These are phyloP conservation scores for Aspergillus novofumigatus DNA, from an alignment of 2,329 filamentous ascomycete genomes.

Conservation along the genomic window DNA sequence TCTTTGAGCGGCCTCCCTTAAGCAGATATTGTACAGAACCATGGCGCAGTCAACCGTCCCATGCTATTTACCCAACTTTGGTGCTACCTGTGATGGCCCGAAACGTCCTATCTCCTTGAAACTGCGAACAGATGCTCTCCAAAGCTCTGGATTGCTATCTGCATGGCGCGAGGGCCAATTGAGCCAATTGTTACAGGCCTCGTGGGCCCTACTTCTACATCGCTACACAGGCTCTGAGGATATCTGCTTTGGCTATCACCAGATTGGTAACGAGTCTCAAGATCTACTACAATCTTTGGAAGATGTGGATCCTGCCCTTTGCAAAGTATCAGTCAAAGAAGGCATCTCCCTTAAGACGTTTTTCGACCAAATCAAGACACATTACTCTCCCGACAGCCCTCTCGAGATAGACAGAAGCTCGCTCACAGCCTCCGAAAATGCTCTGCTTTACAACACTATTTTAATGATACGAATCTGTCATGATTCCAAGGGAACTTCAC, in stretches of 20 bases:
- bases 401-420: constrained; percentile 8
- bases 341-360: constrained; percentile 24
- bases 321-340: constrained; percentile 27
- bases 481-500: constrained; percentile 15
- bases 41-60: constrained; percentile 27
- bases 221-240: constrained; percentile 46
- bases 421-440: constrained; percentile 9
- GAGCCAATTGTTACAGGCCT: constrained; percentile 34
- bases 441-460: constrained; percentile 33
- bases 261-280: constrained; percentile 20
- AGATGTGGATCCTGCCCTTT: constrained; percentile 14
- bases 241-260: constrained; percentile 45
- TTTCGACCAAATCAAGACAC: constrained; percentile 23
- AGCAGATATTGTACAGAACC: constrained; percentile 7
- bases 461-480: constrained; percentile 32
- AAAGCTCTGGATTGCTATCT: constrained; percentile 28
- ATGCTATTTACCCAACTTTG: constrained; percentile 35
- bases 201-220: constrained; percentile 45
- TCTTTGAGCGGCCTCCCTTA: background rate
- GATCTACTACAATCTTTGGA: constrained; percentile 11
- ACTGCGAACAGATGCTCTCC: constrained; percentile 25
- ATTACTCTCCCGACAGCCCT: constrained; percentile 6
- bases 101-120: constrained; percentile 36
- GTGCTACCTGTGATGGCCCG: constrained; percentile 22
- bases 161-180: constrained; percentile 26